These are phyloP conservation scores for Aspergillus aculeatus DNA, from an alignment of 2,329 filamentous ascomycete species.

Conservation along the genomic window DNA sequence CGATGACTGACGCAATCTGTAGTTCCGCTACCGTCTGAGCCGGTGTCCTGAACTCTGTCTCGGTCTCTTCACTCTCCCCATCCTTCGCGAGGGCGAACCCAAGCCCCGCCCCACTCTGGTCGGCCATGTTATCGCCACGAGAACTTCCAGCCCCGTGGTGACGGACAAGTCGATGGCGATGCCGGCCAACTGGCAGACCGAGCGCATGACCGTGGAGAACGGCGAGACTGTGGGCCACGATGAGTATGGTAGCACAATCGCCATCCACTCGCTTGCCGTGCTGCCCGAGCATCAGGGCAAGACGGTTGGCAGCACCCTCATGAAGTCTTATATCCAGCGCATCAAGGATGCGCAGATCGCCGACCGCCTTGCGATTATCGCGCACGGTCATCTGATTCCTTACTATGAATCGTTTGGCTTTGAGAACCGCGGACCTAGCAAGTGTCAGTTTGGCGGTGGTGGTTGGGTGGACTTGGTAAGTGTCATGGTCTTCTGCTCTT, in stretches of 20 bases:
- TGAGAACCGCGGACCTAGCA: constrained; percentile 64
- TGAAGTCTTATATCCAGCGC: constrained; percentile 75
- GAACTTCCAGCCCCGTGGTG: constrained; percentile 61
- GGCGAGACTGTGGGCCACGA: constrained; percentile 63
- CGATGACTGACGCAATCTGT: constrained; percentile 11
- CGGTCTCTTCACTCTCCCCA: constrained; percentile 70
- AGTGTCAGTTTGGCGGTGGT: constrained; percentile 71
- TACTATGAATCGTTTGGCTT: constrained; percentile 82
- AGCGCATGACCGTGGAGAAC: constrained; percentile 40
- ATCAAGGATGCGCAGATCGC: constrained; percentile 69
- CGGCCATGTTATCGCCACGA: constrained; percentile 75
- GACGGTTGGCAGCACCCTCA: constrained; percentile 69
- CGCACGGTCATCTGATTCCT: constrained; percentile 68
- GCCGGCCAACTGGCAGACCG: constrained; percentile 64
- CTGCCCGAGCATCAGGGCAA: constrained; percentile 71
- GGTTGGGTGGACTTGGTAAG: constrained; percentile 80
- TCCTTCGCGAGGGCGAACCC: constrained; percentile 53
- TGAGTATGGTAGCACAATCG: constrained; percentile 70
- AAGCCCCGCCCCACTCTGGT: constrained; percentile 66
- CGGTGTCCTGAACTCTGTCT: constrained; percentile 74
- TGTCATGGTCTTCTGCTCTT: background rate
- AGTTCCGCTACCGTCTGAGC: constrained; percentile 76
- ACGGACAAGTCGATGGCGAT: constrained; percentile 75
- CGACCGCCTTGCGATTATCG: constrained; percentile 72
- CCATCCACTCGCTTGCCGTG: constrained; percentile 79